A percentile compares a stretch with the other conserved stretches of the same genome.
phyloP scores from a whole-genome alignment of 257 asterid species.

The Cinchona pubescens region DNA sequence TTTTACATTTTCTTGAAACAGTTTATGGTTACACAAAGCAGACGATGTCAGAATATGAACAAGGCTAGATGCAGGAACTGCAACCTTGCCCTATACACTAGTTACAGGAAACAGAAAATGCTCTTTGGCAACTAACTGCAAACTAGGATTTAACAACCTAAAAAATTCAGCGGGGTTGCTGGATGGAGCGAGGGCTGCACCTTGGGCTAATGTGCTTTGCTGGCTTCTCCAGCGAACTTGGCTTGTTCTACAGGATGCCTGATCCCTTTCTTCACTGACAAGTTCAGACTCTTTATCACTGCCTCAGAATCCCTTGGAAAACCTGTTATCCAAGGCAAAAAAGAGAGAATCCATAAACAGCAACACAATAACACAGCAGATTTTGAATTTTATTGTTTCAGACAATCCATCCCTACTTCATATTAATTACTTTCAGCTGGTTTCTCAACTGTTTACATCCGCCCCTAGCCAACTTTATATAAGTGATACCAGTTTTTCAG shows the following conservation, averaged over 20 bases:
- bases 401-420: neutral
- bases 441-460: neutral
- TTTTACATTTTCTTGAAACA: constrained; percentile 13
- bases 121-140: constrained; percentile 22
- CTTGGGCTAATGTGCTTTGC: constrained; percentile 55
- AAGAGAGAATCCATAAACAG: neutral
- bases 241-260: constrained; percentile 38
- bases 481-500: neutral
- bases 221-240: constrained; percentile 63
- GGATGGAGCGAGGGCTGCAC: constrained; percentile 78
- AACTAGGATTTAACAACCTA: constrained; percentile 20
- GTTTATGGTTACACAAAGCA: constrained; percentile 27
- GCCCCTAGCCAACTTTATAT: neutral
- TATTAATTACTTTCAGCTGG: neutral
- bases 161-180: constrained; percentile 73
- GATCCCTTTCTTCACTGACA: constrained; percentile 38
- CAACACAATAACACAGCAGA: neutral
- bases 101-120: constrained; percentile 32
- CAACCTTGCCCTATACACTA: constrained; percentile 73
- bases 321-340: constrained; percentile 26
- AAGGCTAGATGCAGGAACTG: constrained; percentile 54
- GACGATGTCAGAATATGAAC: constrained; percentile 57
- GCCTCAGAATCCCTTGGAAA: constrained; percentile 39
- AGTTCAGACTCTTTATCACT: constrained; percentile 37
- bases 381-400: neutral